Base-by-base conservation (phyloP, 2,329 filamentous ascomycete species). In the Fusarium sp. region DNA sequence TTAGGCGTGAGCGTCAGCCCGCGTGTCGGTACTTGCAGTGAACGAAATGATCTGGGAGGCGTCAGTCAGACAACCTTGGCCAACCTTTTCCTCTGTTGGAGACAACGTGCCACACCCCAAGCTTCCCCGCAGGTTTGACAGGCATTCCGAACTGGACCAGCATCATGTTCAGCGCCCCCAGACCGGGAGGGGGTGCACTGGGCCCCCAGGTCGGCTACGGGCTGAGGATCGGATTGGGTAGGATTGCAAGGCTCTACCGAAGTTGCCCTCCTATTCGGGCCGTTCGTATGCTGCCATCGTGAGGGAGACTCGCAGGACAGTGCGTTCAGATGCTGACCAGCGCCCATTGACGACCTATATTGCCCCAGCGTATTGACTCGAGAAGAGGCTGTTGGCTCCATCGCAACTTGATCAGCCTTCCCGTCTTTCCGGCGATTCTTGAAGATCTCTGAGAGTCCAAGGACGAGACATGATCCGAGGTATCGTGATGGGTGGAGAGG, bases 101-200 rank as follows among this genome's bases (percentile, higher is more conserved):
- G 62, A 62, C 58, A 70, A 74, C 67, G 75, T 75, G 71, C 58
- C 75, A 77, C 74, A 76, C 75, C 67, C 59, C 55, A 53, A 64
- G 69, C 58, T 77, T 75, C 76, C 75, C 76, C 75, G 75, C 76
- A 78, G 64, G 65, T 66, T 53, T 73, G 73, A 64, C 74, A 75
- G 61, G 60, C 65, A 61, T 70, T 58, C 67, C 36, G 38, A 67
- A 62, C 51, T 49, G 62, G 57, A 55, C 51, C 51, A 46, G 62
- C 55, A 42, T 53, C 40, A 49, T 51, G 17, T 38, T 46, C 31
- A 46, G 65, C 63, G 66, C 71, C 61, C 61, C 63, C 66, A 66
- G 67, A 62, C 65, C 66, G 67, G 60, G 64, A 66, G 67, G 66
- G 72, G 62, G 67, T 75, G 67, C 67, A 73, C 33, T 65, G 33